Base-by-base conservation (phyloP, 2,329 filamentous ascomycete genomes). In the Ceratocystis eucalypticola region DNA sequence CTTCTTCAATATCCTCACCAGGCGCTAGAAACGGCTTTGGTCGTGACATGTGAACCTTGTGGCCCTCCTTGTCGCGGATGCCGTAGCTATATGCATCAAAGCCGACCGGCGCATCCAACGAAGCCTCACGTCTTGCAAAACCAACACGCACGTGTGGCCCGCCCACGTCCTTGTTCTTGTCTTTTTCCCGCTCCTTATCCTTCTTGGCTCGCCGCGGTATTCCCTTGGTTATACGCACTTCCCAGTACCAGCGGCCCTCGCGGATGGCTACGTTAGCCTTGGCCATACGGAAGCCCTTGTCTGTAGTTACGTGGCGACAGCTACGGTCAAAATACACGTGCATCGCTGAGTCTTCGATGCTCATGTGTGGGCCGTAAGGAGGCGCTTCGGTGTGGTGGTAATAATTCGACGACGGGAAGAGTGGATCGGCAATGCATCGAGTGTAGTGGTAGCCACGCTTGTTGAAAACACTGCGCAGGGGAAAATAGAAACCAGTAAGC, bases 31-130 rank as follows among this genome's bases (percentile, higher is more conserved):
- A 93, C 70, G 92, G 88, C 73, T 91, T 91, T n/a, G 92, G 91
- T 62, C 93, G 86, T 69, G 92, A 96, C 79, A 94, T 91, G 77
- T 94, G 91, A 65, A 96, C 89, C 69, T 93, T 93, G 74, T 97
- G 91, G 22, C 94, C 94, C 41, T 88, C 84, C 28, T 92, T 87
- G 72, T 99, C 94, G 55, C 92, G 88, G 67, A 97, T 84, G 59
- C 89, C 93, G 74, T 97, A 97, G 73, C 92, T 96, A 77, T 97
- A 96, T 53, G 88, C 88, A 73, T 95, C 90, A 70, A 91, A 94
- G 0, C 91, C 90, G 0, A 94, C 89, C 0, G 90, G 90, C 0
- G 87, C 88, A 75, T 95, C 91, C 1, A 94, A 77, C 0, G 88
- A 88, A 10, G 90, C 89, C 73, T 96, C 90, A 62, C 90, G 80